Evolutionary conservation across 83 land plant genomes (phyloP).

Genomic region (Picea mariana): DNA sequence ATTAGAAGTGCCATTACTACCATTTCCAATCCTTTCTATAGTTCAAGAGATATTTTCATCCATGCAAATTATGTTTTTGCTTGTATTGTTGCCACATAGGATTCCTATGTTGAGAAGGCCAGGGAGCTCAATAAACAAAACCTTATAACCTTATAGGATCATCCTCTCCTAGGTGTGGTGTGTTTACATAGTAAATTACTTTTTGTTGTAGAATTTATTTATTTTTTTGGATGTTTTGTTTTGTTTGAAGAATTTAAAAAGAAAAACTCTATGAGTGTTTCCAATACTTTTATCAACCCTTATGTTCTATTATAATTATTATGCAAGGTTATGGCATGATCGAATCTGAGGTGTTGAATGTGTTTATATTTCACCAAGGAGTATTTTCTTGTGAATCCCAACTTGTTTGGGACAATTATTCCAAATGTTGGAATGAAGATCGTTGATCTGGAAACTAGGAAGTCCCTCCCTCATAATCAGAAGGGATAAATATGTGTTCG

Average conservation of each 20-base stretch:
- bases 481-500: conserved; percentile 73
- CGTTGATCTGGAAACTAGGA: conserved; percentile 42
- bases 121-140: conserved; percentile 4
- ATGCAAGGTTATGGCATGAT: conserved; percentile 75
- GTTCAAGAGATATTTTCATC: conserved; percentile 50
- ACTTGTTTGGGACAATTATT: background rate
- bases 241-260: too few relatives aligned
- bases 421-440: conserved; percentile 64
- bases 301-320: too few relatives aligned
- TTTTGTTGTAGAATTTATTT: too few relatives aligned
- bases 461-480: conserved; percentile 68
- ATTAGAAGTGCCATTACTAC: conserved; percentile 55
- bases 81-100: conserved; percentile 42
- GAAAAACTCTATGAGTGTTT: too few relatives aligned
- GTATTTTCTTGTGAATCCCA: background rate
- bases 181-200: too few relatives aligned
- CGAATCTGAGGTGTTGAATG: conserved; percentile 55
- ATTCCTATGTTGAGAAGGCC: conserved; percentile 52
- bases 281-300: too few relatives aligned
- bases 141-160: background rate
- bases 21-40: conserved; percentile 70
- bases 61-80: conserved; percentile 36
- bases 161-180: conserved; percentile 18
- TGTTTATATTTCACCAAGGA: background rate
- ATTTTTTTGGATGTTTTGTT: too few relatives aligned